Base-by-base conservation (phyloP, 768 basidiomycete species). In the Tulasnella sp. region DNA sequence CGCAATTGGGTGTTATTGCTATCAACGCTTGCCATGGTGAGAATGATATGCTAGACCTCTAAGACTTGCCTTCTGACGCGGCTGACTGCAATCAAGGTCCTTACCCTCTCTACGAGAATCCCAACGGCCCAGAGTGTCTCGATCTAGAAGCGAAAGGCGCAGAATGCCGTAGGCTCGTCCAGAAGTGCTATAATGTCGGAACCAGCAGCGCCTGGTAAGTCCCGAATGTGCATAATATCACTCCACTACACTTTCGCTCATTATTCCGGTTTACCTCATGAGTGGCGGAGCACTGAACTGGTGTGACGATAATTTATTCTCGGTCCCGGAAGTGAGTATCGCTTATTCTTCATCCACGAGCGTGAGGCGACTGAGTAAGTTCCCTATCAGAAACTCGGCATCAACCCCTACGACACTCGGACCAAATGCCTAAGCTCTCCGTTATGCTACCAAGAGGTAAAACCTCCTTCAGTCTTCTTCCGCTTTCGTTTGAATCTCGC, bases 371-470 rank as follows among this genome's bases (percentile, higher is more conserved):
- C 22, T 45, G 22, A 6, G 11, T 22, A 1, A 0, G 6, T n/a
- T n/a, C 19, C 19, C 22, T 1, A 31, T 39, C 67, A 79, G 90
- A 40, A 89, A 81, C 84, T 86, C n/a, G 92, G 91, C 2, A 82
- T 91, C 70, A 99, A 97, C 84, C 90, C 93, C 11, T 99, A 97
- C 83, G 96, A 98, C 80, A 91, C 93, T 4, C 90, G 94, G 78
- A 84, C 82, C 75, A 86, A 84, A 77, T 97, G 96, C 91, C 96
- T 77, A 91, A 77, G 58, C 49, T 72, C 45, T 39, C 75, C n/a
- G 40, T 71, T 79, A 2, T 94, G 93, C 84, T 94, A 93, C 82
- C 85, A 15, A 14, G 86, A 97, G 58, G 58, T 64, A 1, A 52
- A 15, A 39, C 5, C 39, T 39, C 39, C 39, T n/a, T 22, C 42